A percentile compares a stretch with the other conserved stretches of the same genome.
Conservation (phyloP, 129 eudicot genomes). For the Flaveria robusta region DNA sequence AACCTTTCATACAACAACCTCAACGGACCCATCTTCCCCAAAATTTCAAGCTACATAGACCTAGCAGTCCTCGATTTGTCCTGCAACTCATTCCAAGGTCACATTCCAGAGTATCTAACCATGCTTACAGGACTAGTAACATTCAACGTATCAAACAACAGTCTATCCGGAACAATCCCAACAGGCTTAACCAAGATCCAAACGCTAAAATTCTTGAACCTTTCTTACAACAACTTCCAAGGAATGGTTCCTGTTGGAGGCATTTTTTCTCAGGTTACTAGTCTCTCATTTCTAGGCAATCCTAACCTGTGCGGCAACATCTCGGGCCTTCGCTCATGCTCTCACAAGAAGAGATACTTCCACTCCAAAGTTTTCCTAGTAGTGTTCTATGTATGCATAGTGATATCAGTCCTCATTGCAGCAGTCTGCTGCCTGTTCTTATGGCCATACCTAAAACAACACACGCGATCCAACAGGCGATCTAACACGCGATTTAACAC, state of each 20-base stretch:
- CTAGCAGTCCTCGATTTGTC: conserved; percentile 42
- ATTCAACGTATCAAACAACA: conserved; percentile 51
- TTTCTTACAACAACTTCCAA: conserved; percentile 46
- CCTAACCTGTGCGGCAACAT: conserved; percentile 44
- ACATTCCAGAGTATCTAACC: conserved; percentile 49
- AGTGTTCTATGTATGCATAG: conserved; percentile 39
- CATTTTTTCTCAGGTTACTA: conserved; percentile 36
- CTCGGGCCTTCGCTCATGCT: conserved; percentile 43
- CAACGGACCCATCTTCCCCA: conserved; percentile 36
- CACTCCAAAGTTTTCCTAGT: conserved; percentile 36
- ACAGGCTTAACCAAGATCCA: conserved; percentile 32
- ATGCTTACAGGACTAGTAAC: conserved; percentile 38
- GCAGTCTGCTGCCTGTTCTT: conserved; percentile 44
- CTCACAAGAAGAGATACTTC: conserved; percentile 28
- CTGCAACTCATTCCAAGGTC: conserved; percentile 40
- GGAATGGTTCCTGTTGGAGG: conserved; percentile 54
- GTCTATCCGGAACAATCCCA: conserved; percentile 50
- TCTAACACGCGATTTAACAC: conserved; percentile 20
- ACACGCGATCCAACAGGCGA: conserved; percentile 4
- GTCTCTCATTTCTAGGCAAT: conserved; percentile 47
- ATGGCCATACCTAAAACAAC: conserved; percentile 28
- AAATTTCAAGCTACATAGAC: conserved; percentile 50
- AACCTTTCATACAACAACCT: conserved; percentile 46
- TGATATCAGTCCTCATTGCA: conserved; percentile 23
- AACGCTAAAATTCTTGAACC: conserved; percentile 41